Evolutionary conservation across 1,284 basidiomycete species (phyloP).

Genomic region (Leccinum brunneo-olivaceum): DNA sequence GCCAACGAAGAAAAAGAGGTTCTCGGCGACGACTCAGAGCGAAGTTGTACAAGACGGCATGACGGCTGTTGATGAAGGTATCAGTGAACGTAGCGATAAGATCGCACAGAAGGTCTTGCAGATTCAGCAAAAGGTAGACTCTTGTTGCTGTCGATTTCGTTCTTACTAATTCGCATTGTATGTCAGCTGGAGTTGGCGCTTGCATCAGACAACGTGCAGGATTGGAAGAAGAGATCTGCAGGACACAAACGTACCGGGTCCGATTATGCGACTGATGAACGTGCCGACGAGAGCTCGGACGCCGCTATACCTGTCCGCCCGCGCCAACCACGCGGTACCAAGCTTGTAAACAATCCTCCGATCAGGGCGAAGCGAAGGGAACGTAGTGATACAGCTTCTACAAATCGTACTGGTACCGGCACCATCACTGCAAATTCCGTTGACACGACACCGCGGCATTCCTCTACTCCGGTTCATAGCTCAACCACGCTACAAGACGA

Average conservation of each 20-base stretch:
- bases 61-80: constrained; percentile 76
- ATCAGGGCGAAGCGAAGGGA: constrained; percentile 29
- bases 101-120: constrained; percentile 78
- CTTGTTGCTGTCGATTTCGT: not conserved
- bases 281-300: constrained; percentile 31
- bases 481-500: constrained; percentile 30
- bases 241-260: constrained; percentile 20
- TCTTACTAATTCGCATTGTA: constrained; percentile 7
- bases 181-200: constrained; percentile 66
- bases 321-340: constrained; percentile 22
- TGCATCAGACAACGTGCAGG: constrained; percentile 45
- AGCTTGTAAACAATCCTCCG: constrained; percentile 30
- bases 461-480: constrained; percentile 20
- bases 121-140: constrained; percentile 73
- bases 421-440: constrained; percentile 22
- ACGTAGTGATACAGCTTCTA: constrained; percentile 30
- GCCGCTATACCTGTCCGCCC: constrained; percentile 22
- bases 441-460: constrained; percentile 31
- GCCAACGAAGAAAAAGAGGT: constrained; percentile 59
- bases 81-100: constrained; percentile 73
- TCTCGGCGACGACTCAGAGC: constrained; percentile 58
- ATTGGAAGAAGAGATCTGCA: constrained; percentile 34
- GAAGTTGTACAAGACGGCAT: constrained; percentile 67
- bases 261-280: constrained; percentile 29
- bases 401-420: constrained; percentile 26